Base-by-base conservation (phyloP, 352 stramenopile species). In the Pythium rishiriense region DNA sequence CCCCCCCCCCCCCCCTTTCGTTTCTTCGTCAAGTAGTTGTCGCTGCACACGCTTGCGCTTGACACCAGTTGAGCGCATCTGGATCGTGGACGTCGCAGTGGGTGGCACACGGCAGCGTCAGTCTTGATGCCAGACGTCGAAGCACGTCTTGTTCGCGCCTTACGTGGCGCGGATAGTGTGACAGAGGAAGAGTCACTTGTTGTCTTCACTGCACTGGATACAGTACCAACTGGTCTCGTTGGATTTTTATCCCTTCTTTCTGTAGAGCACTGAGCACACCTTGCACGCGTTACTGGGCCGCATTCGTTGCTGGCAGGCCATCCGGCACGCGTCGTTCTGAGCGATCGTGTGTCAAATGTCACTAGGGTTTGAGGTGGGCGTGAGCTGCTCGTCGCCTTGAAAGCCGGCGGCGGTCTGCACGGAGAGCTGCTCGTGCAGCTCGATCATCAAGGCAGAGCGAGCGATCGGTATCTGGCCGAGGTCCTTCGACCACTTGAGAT, bases 391-490 rank as follows among this genome's bases (percentile, higher is more conserved):
- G 15, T 50, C 26, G 2, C 25, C 11, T 8, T 37, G 28, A 29
- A 64, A 63, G 28, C 64, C 55, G 3, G 1, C 49, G 5, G 37
- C 33, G 2, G 25, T 43, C 24, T 57, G 47, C 8, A 22, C 31
- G 22, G 59, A 33, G 1, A 69, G 48, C 24, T 63, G 55, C n/a
- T 53, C 24, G 21, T 69, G 55, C 21, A 62, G 29, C 63, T 52
- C 25, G 1, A 21, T 42, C 49, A 69, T 64, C 33, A 69, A 65
- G 8, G 31, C 35, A 3, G 28, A n/a, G 0, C 50, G 35, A 0
- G 49, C 37, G 11, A 61, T 43, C 26, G 55, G 35, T 28, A 9
- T 49, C n/a, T 15, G 4, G 2, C 49, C 53, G 1, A 11, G 5
- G 10, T 58, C 48, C 9, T 58, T 42, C 2, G 39, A 22, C 12